Evolutionary conservation across 2,329 filamentous ascomycete genomes (phyloP), one percentile per base, ranked within the genome.

Genomic region (Colletotrichum sp.): DNA sequence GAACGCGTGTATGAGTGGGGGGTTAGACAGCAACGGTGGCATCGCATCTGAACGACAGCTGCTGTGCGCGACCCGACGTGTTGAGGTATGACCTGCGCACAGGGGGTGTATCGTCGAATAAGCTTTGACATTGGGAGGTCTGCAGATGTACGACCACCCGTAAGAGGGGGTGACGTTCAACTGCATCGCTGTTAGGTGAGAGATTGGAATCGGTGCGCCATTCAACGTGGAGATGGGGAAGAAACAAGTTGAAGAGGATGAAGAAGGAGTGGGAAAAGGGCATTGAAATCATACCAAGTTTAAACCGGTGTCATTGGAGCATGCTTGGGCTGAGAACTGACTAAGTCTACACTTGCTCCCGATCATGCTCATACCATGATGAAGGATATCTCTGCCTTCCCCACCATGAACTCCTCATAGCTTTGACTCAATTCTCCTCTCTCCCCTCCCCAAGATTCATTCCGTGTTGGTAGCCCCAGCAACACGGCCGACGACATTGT

Each of bases 401-500:
- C 26, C 59, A 49, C 24, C 24, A 18, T 6, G 34, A 30, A 3
- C 49, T 36, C 59, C 16, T 34, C 34, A 24, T 16, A 44, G 30
- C 28, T 13, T 18, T 39, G 26, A 10, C 18, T 24, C 8, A 36
- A 44, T 18, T 26, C 12, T 21, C n/a, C 30, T 21, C 36, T 64
- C 18, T 7, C 26, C 21, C 32, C 52, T 36, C 28, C 36, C 36
- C 18, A 24, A 62, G n/a, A 49, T 34, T 76, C 74, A 87, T 71
- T 88, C 89, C 81, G 87, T 85, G 81, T 93, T 93, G 32, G 89
- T 92, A 32, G 91, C 91, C 44, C 90, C 91, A 76, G 89, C 86
- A 18, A 94, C 91, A 72, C 89, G 84, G 16, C 95, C 95, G 63
- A 98, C 92, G 68, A 99, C 91, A 81, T 98, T 99, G 87, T 99